phyloP scores from a whole-genome alignment of 2,329 filamentous ascomycete genomes.

The Pseudonectria foliicola region DNA sequence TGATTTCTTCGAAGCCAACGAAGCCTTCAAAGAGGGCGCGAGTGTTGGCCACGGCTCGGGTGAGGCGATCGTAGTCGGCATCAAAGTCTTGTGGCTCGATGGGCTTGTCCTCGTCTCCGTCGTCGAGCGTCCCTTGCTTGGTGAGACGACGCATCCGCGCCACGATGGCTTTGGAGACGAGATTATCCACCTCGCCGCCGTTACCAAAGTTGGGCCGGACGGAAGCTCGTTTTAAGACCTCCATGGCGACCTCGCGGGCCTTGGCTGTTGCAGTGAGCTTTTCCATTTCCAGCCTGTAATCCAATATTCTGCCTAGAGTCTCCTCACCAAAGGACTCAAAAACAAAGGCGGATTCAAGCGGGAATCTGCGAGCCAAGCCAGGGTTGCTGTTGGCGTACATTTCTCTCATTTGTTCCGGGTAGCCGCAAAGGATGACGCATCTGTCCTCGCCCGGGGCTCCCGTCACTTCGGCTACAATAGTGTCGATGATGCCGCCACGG shows the following conservation, averaged over 20 bases:
- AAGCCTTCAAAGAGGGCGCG: conserved; percentile 49
- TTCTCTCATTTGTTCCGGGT: conserved; percentile 59
- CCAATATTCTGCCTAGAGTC: conserved; percentile 55
- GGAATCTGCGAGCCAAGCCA: conserved; percentile 61
- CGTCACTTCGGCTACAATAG: conserved; percentile 67
- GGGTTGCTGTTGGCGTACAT: conserved; percentile 71
- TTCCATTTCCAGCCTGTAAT: conserved; percentile 54
- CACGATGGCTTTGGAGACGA: conserved; percentile 20
- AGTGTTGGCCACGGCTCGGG: conserved; percentile 36
- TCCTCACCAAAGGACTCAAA: conserved; percentile 62
- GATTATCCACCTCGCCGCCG: conserved; percentile 62
- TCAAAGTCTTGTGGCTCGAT: conserved; percentile 43
- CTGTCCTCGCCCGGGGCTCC: conserved; percentile 63
- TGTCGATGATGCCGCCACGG: conserved; percentile 63
- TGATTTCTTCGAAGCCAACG: conserved; percentile 51
- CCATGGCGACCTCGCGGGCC: conserved; percentile 49
- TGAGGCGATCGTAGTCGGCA: conserved; percentile 47
- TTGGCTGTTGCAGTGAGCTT: conserved; percentile 46
- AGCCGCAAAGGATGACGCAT: conserved; percentile 66
- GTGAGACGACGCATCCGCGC: conserved; percentile 17
- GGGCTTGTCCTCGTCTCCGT: conserved; percentile 16
- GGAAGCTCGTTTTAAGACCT: conserved; percentile 52
- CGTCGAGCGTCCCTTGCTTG: conserved; percentile 12
- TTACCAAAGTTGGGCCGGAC: conserved; percentile 69
- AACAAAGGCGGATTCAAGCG: conserved; percentile 53